Percentiles rank a stretch among this genome's conserved stretches.
Evolutionary conservation across 805 yeast species (phyloP).

Genomic region (Hanseniaspora clermontiae): DNA sequence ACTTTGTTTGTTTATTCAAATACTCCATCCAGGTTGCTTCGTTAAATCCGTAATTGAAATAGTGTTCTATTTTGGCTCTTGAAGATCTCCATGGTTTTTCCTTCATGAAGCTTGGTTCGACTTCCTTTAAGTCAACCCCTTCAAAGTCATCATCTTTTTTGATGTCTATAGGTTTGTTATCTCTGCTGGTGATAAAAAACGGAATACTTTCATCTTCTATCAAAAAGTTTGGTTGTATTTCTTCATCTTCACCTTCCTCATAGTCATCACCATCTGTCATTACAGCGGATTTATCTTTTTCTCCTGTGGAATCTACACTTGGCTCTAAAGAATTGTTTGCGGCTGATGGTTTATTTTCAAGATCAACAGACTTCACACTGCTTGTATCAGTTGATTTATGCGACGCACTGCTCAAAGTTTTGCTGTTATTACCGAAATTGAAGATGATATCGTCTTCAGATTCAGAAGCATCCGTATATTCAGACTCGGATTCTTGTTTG

Average conservation of each 20-base stretch:
- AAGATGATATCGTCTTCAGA: conserved; percentile 11
- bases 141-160: conserved; percentile 35
- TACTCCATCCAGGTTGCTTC: conserved; percentile 94
- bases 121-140: conserved; percentile 70
- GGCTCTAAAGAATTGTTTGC: neutral
- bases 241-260: conserved; percentile 9
- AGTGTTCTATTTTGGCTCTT: conserved; percentile 88
- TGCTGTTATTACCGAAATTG: conserved; percentile 11
- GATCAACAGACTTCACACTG: neutral
- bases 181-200: conserved; percentile 5
- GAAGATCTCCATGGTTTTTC: conserved; percentile 98
- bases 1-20: conserved; percentile 72
- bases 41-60: conserved; percentile 92
- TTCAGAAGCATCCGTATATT: conserved; percentile 6
- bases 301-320: neutral
- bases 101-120: conserved; percentile 66
- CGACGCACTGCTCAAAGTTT: neutral
- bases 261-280: neutral
- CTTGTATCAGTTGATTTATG: neutral
- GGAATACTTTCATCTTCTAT: conserved; percentile 12
- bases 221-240: conserved; percentile 4
- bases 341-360: neutral
- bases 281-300: neutral
- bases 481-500: conserved; percentile 1
- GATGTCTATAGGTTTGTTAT: conserved; percentile 23